Evolutionary conservation across 2,329 filamentous ascomycete genomes (phyloP), one percentile per base, ranked within the genome.

Genomic region (Eutypa lata): DNA sequence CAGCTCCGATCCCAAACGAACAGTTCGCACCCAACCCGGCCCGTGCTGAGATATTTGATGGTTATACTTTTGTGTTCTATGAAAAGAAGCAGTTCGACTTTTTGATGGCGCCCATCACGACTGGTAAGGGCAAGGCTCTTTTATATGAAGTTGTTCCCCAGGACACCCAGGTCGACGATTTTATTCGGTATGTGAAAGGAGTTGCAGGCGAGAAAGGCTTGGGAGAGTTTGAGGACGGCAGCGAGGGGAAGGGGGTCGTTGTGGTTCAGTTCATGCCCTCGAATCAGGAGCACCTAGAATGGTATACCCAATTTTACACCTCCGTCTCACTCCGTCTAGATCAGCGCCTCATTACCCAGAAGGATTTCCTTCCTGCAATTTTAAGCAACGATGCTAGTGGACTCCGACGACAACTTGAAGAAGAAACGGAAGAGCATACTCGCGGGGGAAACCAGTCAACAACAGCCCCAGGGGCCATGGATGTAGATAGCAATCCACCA

Each of bases 351-450:
- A 87, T 97, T 50, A 86, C 93, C 61, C 91, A 97, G 65, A 91
- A 88, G 53, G 92, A 97, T 62, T 96, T 99, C 57, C 78, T 99
- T 2, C 91, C 96, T 68, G 89, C 89, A 1, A 94, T 99, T 45
- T 73, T 97, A 26, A 84, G 78, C n/a, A 88, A 88, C 48, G 87
- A 97, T 71, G 83, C 90, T 7, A 83, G 81, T 54, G 79, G 82
- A 43, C 76, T 97, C 19, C 85, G 89, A 53, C 82, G 85, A 37
- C 80, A 86, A 6, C 78, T 95, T 2, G 79, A 87, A 58, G 72
- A 82, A 40, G 77, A 76, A 53, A 65, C 59, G 48, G 42, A 26
- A 24, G 42, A 45, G 21, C 70, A 61, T 8, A 66, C 69, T 45
- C 57, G 68, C 59, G 51, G 52, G 50, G 53, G 58, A 47, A 54